phyloP scores from a whole-genome alignment of 129 eudicot species.

The Centaurea solstitialis region DNA sequence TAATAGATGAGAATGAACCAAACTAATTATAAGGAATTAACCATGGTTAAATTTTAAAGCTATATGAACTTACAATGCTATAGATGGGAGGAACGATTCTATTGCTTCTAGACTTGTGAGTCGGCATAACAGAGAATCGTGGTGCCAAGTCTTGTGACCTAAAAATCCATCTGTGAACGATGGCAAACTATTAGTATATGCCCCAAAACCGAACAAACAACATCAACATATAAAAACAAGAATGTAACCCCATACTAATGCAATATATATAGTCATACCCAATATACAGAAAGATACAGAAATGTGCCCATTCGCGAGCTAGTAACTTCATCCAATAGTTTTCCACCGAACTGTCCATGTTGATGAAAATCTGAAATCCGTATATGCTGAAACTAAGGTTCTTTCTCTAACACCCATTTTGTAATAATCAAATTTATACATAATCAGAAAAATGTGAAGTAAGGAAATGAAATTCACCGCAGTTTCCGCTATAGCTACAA shows the following conservation, averaged over 20 bases:
- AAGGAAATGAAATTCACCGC: constrained; percentile 44
- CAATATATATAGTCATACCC: constrained; percentile 56
- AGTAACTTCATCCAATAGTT: constrained; percentile 82
- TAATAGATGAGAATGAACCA: not conserved
- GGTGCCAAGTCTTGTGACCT: constrained; percentile 87
- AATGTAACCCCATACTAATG: not conserved
- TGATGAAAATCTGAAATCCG: constrained; percentile 69
- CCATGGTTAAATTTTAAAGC: not conserved
- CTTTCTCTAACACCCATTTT: not conserved
- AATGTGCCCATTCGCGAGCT: constrained; percentile 89
- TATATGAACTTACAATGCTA: constrained; percentile 65
- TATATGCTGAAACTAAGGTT: not conserved
- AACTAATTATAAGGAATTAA: not conserved
- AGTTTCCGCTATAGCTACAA: constrained; percentile 81
- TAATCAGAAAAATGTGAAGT: not conserved
- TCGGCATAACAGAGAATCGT: constrained; percentile 87
- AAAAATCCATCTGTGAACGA: constrained; percentile 83
- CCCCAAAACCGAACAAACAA: not conserved
- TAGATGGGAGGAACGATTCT: constrained; percentile 76
- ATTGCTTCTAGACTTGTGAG: constrained; percentile 56
- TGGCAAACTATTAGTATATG: constrained; percentile 7
- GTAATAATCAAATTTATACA: not conserved
- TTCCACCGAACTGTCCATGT: constrained; percentile 72
- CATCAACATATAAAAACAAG: not conserved
- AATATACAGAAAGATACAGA: constrained; percentile 79